These are phyloP conservation scores for Colletotrichum gloeosporioides DNA, from an alignment of 2,329 filamentous ascomycete genomes.

Conservation along the genomic window DNA sequence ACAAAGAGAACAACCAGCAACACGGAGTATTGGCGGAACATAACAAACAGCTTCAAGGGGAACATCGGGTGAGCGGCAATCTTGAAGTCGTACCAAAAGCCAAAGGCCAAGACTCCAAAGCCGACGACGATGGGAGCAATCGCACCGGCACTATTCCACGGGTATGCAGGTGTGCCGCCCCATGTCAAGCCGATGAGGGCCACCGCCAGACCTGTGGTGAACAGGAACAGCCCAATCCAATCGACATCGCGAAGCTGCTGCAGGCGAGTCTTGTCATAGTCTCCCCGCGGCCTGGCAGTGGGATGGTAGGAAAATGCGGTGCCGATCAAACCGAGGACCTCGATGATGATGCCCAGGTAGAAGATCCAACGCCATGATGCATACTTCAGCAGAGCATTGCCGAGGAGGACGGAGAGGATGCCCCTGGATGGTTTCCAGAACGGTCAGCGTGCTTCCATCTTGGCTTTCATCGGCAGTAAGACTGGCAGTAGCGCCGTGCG, in stretches of 20 bases:
- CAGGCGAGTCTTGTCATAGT: constrained; percentile 32
- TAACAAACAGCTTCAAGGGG: constrained; percentile 29
- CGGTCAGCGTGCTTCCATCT: background rate
- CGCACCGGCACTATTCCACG: constrained; percentile 19
- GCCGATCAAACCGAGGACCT: constrained; percentile 27
- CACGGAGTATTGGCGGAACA: constrained; percentile 33
- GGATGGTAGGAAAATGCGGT: constrained; percentile 31
- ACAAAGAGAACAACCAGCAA: constrained; percentile 34
- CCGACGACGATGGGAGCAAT: constrained; percentile 26
- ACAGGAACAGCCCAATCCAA: constrained; percentile 30
- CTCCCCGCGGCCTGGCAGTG: constrained; percentile 29
- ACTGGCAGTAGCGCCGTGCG: background rate
- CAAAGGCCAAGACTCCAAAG: constrained; percentile 14
- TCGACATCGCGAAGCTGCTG: constrained; percentile 34
- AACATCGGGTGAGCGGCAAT: constrained; percentile 27
- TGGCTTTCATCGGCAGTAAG: background rate
- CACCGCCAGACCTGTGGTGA: constrained; percentile 24
- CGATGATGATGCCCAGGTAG: constrained; percentile 31
- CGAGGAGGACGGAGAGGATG: constrained; percentile 29
- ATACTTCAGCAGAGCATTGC: constrained; percentile 30
- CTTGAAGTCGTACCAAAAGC: constrained; percentile 29
- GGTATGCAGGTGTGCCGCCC: constrained; percentile 15
- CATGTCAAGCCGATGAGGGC: constrained; percentile 28
- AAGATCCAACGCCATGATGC: constrained; percentile 33
- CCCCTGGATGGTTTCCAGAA: constrained; percentile 26